Evolutionary conservation across 2,329 filamentous ascomycete species (phyloP), one percentile per base, ranked within the genome.

Genomic region (Arachnomyces sp.): DNA sequence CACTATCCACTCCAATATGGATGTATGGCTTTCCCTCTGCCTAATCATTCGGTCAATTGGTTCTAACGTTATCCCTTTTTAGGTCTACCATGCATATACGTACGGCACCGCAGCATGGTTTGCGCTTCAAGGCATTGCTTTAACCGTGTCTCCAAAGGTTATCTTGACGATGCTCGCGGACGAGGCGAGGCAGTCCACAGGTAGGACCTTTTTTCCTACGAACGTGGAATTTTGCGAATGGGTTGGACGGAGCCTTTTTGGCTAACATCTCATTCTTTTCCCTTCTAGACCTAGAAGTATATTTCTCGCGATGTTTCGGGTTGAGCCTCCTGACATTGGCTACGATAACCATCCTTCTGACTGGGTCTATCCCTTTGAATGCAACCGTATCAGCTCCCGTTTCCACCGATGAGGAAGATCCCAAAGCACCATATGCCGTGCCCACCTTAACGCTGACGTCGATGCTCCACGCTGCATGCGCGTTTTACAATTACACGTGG

Each of bases 291-390:
- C 68, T 86, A 25, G 83, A 88, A 61, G 64, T 75, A 41, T 90
- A 90, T 71, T 80, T 89, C 59, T 78, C 78, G 38, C 82, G 84
- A 31, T 77, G 74, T 18, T 72, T 87, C 1, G 85, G 82, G 47
- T 67, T 89, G 42, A 67, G 78, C 21, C 72, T 87, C 33, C 66
- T 88, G 15, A 67, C 78, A 7, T 64, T 90, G 18, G 79, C 78
- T 25, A 55, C 80, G 5, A 62, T 84, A 9, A 72, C 74, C n/a
- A 63, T 88, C 29, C 69, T 86, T 28, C 71, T 89, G 21, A 84
- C 83, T 0, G 86, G 84, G 34, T 73, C 75, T 2, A 69, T 90
- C 4, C 84, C 85, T 1, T 62, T 88, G 9, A 73, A 71, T 1
- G 72, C 74, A n/a, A 57, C 65, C 15, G 55, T 70, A 15, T 45